Evolutionary conservation across 768 basidiomycete genomes (phyloP), one percentile per base, ranked within the genome.

Genomic region (Leccinum uliginosum): DNA sequence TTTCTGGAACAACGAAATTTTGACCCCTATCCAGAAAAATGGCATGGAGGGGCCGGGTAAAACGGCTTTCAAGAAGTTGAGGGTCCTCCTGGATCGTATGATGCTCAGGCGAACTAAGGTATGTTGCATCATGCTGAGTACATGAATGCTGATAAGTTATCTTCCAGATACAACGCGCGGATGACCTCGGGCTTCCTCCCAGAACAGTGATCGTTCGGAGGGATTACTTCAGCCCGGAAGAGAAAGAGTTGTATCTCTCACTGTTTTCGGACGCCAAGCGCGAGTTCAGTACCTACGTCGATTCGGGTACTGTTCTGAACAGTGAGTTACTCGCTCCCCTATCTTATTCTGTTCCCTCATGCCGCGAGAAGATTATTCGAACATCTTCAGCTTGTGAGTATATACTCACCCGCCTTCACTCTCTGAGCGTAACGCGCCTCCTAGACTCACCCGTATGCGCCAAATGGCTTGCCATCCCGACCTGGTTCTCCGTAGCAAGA

Each of bases 401-500:
- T 26, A 48, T 43, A 10, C 10, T 11, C 17, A 24, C 11, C 12
- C n/a, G 21, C 26, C 30, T 47, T 47, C 6, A 26, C 49, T 29
- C 23, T 30, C 24, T 56, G 23, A 48, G 47, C 50, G 53, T 51
- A 55, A 52, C 44, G 6, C 3, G 17, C 66, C 69, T 55, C 65
- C 60, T 51, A 87, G 92, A 63, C 84, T 98, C 55, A 98, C 95
- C 6, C 86, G 97, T 52, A 96, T 98, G 93, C 80, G 92, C 46
- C 92, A 94, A 77, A 90, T 93, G 90, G 92, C 91, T 6, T 93
- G 92, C 62, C 92, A 93, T 67, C 96, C 96, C 6, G 96, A 98
- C 70, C 81, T 98, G 32, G 95, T 98, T 14, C 77, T 98, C 19
- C 82, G 89, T 51, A 91, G 88, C 76, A 94, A 88, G 76, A 88